Percentiles rank a stretch among this genome's conserved stretches.
These are phyloP conservation scores for Fusarium verticillioides DNA, from an alignment of 2,329 filamentous ascomycete species.

Conservation along the genomic window DNA sequence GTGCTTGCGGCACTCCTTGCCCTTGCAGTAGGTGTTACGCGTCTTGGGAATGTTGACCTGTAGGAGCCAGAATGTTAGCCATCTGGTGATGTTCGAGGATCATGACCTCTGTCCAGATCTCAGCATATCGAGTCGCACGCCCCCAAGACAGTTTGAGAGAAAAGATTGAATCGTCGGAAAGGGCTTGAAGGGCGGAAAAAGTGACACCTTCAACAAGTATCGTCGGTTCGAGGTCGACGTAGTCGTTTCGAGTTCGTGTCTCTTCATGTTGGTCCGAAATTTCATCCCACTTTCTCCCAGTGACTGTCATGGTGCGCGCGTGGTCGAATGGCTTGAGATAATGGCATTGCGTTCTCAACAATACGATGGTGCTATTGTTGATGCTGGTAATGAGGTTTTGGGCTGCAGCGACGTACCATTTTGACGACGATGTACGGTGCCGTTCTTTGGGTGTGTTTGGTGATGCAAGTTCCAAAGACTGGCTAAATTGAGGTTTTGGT, in stretches of 20 bases:
- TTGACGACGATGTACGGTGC: conserved; percentile 60
- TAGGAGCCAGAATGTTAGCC: conserved; percentile 47
- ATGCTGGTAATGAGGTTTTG: conserved; percentile 25
- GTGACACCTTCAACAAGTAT: conserved; percentile 1
- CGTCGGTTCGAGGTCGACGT: conserved; percentile 35
- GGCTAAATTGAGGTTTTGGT: conserved; percentile 55
- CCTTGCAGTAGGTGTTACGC: conserved; percentile 97
- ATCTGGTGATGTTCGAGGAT: conserved; percentile 26
- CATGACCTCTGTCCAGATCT: conserved; percentile 20
- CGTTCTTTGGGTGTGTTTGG: conserved; percentile 56
- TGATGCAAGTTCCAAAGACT: conserved; percentile 54
- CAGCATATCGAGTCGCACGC: conserved; percentile 11
- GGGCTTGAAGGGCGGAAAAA: background rate
- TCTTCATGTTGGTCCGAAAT: conserved; percentile 35
- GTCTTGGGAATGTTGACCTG: conserved; percentile 99
- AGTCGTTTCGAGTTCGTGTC: conserved; percentile 33
- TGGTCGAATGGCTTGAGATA: conserved; percentile 38
- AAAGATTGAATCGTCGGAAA: conserved; percentile 4
- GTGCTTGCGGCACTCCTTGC: conserved; percentile 92
- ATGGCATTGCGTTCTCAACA: conserved; percentile 10
- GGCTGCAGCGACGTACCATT: conserved; percentile 56
- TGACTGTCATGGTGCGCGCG: conserved; percentile 49
- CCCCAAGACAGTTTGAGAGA: conserved; percentile 39
- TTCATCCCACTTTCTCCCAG: conserved; percentile 44
- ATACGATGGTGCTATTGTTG: conserved; percentile 13